Evolutionary conservation across 805 yeast genomes (phyloP), one percentile per base, ranked within the genome.

Genomic region (Starmerella powellii): DNA sequence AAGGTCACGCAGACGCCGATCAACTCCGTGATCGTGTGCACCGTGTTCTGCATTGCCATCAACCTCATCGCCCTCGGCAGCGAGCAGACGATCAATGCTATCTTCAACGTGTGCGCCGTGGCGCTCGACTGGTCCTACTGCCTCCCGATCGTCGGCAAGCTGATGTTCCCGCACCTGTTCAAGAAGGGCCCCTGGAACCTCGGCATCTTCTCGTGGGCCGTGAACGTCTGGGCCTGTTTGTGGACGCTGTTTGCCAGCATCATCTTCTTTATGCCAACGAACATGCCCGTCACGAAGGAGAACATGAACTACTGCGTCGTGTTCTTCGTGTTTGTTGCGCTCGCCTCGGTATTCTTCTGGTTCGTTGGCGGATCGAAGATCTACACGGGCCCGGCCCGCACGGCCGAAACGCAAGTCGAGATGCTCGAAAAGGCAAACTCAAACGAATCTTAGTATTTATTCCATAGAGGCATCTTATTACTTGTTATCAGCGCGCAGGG

Each of bases 31-130:
- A 67, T 77, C 71, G 58, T 73, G 54, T 74, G 75, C 60, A 42
- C 54, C 1, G 63, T 70, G 53, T 46, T 68, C 29, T 73, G 73
- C 55, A 65, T 74, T 18, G 60, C 74, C 21, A 62, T 76, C 48
- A 65, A 73, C 44, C 66, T 75, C 48, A 68, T 77, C 56, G 74
- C 77, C 59, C 78, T 78, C 24, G 80, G 80, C 24, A 76, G 72
- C 47, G 35, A 42, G 16, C 65, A 69, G 21, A 80, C 84, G 37
- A 73, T 78, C 50, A 76, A 70, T 23, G 85, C 85, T 34, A 76
- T 77, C 47, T 78, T 78, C 62, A 75, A 81, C 1, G 80, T 77
- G 38, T 80, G 81, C 21, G 83, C 82, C 38, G 75, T 78, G 52
- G 72, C 79, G n/a, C 72, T 80, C 1, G 76, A 76, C 53, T 68